phyloP scores from a whole-genome alignment of 1,139 yeast species.

The Magnusiomyces ingens region DNA sequence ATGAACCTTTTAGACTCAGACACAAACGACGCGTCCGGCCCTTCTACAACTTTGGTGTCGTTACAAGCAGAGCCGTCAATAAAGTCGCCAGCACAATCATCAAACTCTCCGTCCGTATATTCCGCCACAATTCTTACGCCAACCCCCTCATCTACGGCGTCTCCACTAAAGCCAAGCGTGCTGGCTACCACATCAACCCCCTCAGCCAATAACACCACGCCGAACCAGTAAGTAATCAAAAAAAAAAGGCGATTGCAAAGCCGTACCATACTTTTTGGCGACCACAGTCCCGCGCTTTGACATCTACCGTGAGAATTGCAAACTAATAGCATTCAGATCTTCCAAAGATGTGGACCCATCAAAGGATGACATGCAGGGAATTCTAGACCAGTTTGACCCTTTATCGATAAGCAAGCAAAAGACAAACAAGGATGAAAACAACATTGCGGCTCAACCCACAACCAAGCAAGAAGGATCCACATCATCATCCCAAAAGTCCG shows the following conservation, averaged over 20 bases:
- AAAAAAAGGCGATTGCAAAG: not conserved
- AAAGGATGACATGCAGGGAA: constrained; percentile 22
- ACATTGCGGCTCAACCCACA: not conserved
- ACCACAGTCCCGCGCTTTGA: not conserved
- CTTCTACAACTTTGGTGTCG: not conserved
- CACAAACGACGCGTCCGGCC: not conserved
- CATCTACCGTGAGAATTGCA: no score
- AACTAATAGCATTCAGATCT: no score
- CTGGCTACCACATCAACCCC: not conserved
- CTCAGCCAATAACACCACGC: not conserved
- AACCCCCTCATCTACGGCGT: not conserved
- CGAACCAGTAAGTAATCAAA: not conserved
- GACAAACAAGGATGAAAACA: not conserved
- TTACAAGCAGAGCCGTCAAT: not conserved
- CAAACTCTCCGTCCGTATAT: not conserved
- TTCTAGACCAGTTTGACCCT: constrained; percentile 32
- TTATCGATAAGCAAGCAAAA: constrained; percentile 15
- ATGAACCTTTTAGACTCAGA: not conserved
- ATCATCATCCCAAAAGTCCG: not conserved
- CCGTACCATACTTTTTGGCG: not conserved
- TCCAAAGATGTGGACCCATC: not conserved
- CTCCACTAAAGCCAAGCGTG: not conserved
- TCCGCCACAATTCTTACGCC: not conserved
- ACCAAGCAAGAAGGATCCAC: not conserved
- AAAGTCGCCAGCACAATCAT: not conserved